Base-by-base conservation (phyloP, 1,139 yeast species). In the Arxiozyma slooffiae region DNA sequence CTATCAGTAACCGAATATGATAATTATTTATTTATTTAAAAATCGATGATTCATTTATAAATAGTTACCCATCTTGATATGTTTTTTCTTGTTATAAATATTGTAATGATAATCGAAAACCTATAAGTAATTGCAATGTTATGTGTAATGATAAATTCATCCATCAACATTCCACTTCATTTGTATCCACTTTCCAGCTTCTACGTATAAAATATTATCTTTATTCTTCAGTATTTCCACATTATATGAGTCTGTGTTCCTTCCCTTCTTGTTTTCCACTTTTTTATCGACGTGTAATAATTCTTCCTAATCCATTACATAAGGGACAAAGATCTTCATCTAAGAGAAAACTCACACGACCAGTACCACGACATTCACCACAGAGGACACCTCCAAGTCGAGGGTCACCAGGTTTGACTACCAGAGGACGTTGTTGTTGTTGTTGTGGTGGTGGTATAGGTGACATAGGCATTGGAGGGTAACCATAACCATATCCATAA, bases 371-470 rank as follows among this genome's bases (percentile, higher is more conserved):
- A 60, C 96, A 89, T 49, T 80, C 68, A 0, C 90, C 90, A 68
- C 97, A 89, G 6, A 83, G 60, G 1, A 74, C 66, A 1, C 96
- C 96, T 0, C 96, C 96, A 14, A 87, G 70, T 23, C 90, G 66
- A 0, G 95, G 95, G 58, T 88, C 95, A 1, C 96, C 96, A 0
- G 96, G 95, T 11, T 62, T 67, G 1, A 85, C 85, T 36, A 79
- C 69, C 11, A 77, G 18, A 1, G 58, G 59, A n/a, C 50, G 17
- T 39, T 56, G 55, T 22, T 60, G 58, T 48, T 41, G 53, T 30
- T 51, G 60, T 56, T 39, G 64, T 51, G 14, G 64, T 48, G 37
- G 59, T 41, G 55, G 34, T 59, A 38, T n/a, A n/a, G n/a, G n/a
- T n/a, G n/a, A n/a, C n/a, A n/a, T n/a, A n/a, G n/a, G n/a, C n/a